Evolutionary conservation across 768 basidiomycete genomes (phyloP).

Genomic region (Tulasnella sp.): DNA sequence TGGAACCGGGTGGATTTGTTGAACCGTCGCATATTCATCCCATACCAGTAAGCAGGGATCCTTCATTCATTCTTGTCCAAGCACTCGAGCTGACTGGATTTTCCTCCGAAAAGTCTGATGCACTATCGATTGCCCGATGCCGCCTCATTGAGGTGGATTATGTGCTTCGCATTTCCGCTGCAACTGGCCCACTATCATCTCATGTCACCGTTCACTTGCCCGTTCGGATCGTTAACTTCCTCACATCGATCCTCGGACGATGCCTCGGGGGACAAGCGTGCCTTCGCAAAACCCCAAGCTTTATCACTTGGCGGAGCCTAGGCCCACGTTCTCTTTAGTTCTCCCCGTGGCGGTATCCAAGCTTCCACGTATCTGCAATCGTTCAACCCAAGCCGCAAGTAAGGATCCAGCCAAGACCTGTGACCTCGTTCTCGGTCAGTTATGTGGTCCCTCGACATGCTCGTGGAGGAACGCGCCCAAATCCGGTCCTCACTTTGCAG

Average conservation of each 20-base stretch:
- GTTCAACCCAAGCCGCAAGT: neutral
- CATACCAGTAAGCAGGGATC: slow-evolving; percentile 50
- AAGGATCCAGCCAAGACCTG: neutral
- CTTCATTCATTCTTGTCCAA: neutral
- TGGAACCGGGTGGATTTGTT: slow-evolving; percentile 45
- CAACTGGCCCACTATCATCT: slow-evolving; percentile 44
- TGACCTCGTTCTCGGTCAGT: neutral
- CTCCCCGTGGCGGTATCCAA: neutral
- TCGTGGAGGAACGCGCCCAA: neutral
- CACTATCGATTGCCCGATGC: slow-evolving; percentile 54
- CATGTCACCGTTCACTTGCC: slow-evolving; percentile 64
- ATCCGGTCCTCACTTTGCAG: neutral
- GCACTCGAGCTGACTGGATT: neutral
- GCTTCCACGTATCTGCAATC: neutral
- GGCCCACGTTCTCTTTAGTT: neutral
- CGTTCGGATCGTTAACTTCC: slow-evolving; percentile 65
- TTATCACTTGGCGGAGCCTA: neutral
- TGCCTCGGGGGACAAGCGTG: neutral
- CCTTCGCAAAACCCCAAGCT: neutral
- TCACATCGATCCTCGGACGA: slow-evolving; percentile 69
- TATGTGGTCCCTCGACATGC: neutral
- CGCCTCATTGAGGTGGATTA: slow-evolving; percentile 70
- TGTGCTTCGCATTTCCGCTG: slow-evolving; percentile 50
- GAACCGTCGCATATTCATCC: slow-evolving; percentile 59
- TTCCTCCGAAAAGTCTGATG: slow-evolving; percentile 57